Conservation (phyloP, 208 protist species). For the Acanthamoeba triangularis region DNA sequence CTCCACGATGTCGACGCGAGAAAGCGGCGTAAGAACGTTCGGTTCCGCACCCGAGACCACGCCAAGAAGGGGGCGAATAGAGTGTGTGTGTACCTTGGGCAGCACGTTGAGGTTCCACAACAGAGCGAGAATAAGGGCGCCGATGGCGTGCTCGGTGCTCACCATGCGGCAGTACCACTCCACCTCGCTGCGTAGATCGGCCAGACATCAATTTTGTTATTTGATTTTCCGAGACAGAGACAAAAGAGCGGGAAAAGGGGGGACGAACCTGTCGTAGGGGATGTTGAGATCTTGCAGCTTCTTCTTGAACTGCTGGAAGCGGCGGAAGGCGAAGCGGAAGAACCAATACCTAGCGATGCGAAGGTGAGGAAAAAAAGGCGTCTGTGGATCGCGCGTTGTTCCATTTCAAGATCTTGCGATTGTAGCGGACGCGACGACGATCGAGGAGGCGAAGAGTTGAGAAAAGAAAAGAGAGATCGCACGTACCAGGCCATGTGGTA, state of each 20-base stretch:
- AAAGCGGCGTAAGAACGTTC: too few relatives aligned
- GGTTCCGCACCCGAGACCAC: too few relatives aligned
- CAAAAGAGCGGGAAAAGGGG: not conserved
- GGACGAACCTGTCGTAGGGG: constrained; percentile 49
- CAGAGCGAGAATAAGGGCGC: constrained; percentile 6
- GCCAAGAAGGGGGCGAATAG: not conserved
- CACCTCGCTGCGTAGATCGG: not conserved
- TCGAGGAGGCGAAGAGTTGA: too few relatives aligned
- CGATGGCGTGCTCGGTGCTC: constrained; percentile 57
- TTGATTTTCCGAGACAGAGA: too few relatives aligned
- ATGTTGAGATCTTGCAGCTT: constrained; percentile 66
- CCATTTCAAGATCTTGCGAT: too few relatives aligned
- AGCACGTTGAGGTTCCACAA: constrained; percentile 71
- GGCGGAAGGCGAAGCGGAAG: constrained; percentile 27
- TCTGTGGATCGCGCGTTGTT: too few relatives aligned
- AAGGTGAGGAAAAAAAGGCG: not conserved
- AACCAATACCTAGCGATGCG: constrained; percentile 20
- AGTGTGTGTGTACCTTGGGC: not conserved
- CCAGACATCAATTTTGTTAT: too few relatives aligned
- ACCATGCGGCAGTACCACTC: constrained; percentile 71
- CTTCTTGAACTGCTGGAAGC: constrained; percentile 66
- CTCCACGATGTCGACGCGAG: not conserved
- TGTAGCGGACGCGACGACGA: too few relatives aligned
- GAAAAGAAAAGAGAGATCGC: too few relatives aligned
- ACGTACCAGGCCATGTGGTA: constrained; percentile 73